Percentiles rank a stretch among this genome's conserved stretches.
phyloP scores from a whole-genome alignment of 208 protist species.

The Acanthamoeba triangularis region DNA sequence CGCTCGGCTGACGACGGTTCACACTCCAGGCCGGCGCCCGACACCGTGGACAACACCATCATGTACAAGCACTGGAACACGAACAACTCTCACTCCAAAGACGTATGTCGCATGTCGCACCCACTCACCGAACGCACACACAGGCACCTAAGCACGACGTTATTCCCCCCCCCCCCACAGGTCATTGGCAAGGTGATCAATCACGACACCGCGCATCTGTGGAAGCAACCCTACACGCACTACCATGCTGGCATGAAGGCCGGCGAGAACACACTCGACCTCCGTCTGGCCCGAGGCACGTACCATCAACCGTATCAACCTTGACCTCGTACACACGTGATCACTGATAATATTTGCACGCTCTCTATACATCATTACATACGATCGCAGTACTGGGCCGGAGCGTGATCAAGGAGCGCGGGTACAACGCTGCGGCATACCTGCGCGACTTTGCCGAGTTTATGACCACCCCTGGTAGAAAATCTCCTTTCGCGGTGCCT shows the following conservation, averaged over 20 bases:
- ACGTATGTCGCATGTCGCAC: background rate
- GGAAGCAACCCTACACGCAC: constrained; percentile 58
- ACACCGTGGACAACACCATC: constrained; percentile 55
- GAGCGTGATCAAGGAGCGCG: constrained; percentile 15
- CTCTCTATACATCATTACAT: too few species aligned
- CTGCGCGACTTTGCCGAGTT: constrained; percentile 75
- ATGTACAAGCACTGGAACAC: constrained; percentile 40
- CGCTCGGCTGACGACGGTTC: background rate
- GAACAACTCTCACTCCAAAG: constrained; percentile 30
- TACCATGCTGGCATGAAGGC: constrained; percentile 54
- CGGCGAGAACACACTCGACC: constrained; percentile 59
- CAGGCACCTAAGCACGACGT: background rate
- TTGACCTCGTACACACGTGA: too few species aligned
- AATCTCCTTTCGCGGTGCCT: too few species aligned
- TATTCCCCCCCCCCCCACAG: background rate
- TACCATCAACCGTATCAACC: background rate
- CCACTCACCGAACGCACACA: background rate
- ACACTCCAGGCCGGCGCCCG: background rate
- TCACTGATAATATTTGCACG: too few species aligned
- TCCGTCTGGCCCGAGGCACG: constrained; percentile 16
- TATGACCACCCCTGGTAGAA: constrained; percentile 78
- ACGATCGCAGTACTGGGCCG: constrained; percentile 21
- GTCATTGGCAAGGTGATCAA: constrained; percentile 59
- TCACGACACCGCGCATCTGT: constrained; percentile 17
- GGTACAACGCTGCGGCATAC: constrained; percentile 35